A percentile compares a stretch with the other conserved stretches of the same genome.
These are phyloP conservation scores for Phytopythium oedochilum DNA, from an alignment of 352 stramenopile species.

Conservation along the genomic window DNA sequence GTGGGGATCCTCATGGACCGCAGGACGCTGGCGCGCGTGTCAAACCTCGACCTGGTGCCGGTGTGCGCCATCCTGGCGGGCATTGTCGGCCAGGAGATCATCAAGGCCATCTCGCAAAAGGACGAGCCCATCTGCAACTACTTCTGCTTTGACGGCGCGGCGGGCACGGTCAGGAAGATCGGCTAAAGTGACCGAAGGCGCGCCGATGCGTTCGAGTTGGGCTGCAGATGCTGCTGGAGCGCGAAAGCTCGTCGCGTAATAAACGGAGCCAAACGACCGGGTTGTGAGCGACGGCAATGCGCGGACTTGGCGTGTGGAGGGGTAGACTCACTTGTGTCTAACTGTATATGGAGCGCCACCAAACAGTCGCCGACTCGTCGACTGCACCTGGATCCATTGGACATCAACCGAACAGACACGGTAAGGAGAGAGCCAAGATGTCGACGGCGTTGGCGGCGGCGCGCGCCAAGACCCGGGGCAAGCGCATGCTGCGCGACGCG, in stretches of 20 bases:
- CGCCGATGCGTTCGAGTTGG: neutral
- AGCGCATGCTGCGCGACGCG: constrained; percentile 56
- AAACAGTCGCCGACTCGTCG: constrained; percentile 2
- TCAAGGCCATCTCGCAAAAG: constrained; percentile 97
- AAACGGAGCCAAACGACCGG: neutral
- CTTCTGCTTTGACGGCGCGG: constrained; percentile 89
- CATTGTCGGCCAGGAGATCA: constrained; percentile 96
- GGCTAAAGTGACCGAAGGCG: constrained; percentile 16
- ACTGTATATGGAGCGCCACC: neutral
- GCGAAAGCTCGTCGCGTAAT: neutral
- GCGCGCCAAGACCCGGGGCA: constrained; percentile 60
- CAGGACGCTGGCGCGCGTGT: constrained; percentile 38
- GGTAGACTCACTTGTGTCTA: neutral
- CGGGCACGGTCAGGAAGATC: constrained; percentile 54
- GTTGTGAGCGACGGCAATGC: neutral
- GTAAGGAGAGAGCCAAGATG: constrained; percentile 21
- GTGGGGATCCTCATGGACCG: neutral
- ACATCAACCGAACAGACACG: neutral
- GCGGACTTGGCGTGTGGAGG: neutral
- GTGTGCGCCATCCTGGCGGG: constrained; percentile 95
- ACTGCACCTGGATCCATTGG: neutral
- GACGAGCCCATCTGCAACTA: constrained; percentile 96
- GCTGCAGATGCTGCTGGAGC: neutral
- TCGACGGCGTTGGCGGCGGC: constrained; percentile 56
- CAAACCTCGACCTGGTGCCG: constrained; percentile 73